Conservation (phyloP, 2,329 filamentous ascomycete genomes). For the Leptographium galeiforme region DNA sequence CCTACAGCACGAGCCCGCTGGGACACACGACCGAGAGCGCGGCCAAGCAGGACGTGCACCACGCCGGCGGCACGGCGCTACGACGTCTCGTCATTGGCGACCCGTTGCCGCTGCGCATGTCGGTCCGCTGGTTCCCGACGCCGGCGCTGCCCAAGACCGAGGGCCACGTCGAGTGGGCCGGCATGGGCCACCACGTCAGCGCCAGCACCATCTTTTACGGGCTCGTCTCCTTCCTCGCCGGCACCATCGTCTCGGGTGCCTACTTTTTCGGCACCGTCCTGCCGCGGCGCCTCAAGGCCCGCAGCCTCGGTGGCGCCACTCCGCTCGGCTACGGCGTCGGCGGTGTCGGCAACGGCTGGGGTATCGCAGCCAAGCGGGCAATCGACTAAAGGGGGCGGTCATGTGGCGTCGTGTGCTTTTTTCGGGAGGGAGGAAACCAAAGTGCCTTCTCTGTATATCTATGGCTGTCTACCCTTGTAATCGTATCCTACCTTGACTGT, state of each 20-base stretch:
- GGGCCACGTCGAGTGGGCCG: slow-evolving; percentile 50
- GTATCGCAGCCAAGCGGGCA: slow-evolving; percentile 36
- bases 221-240: slow-evolving; percentile 44
- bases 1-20: slow-evolving; percentile 69
- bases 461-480: too few species aligned
- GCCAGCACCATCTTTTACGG: slow-evolving; percentile 51
- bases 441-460: too few species aligned
- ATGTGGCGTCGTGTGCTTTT: too few species aligned
- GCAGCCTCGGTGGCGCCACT: slow-evolving; percentile 41
- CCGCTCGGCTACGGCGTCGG: slow-evolving; percentile 42
- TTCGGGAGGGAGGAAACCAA: too few species aligned
- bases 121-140: slow-evolving; percentile 75
- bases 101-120: slow-evolving; percentile 63
- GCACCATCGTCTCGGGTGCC: slow-evolving; percentile 36
- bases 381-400: slow-evolving; percentile 23
- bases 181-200: slow-evolving; percentile 50
- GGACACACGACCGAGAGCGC: slow-evolving; percentile 36
- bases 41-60: slow-evolving; percentile 17
- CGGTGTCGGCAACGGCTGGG: slow-evolving; percentile 44
- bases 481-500: too few species aligned
- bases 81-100: slow-evolving; percentile 78
- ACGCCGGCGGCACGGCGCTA: slow-evolving; percentile 13
- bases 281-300: slow-evolving; percentile 36
- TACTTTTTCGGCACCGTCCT: slow-evolving; percentile 50
- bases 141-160: slow-evolving; percentile 56